These are phyloP conservation scores for Closterium sp. DNA, from an alignment of 139 green algal genomes.

Conservation along the genomic window DNA sequence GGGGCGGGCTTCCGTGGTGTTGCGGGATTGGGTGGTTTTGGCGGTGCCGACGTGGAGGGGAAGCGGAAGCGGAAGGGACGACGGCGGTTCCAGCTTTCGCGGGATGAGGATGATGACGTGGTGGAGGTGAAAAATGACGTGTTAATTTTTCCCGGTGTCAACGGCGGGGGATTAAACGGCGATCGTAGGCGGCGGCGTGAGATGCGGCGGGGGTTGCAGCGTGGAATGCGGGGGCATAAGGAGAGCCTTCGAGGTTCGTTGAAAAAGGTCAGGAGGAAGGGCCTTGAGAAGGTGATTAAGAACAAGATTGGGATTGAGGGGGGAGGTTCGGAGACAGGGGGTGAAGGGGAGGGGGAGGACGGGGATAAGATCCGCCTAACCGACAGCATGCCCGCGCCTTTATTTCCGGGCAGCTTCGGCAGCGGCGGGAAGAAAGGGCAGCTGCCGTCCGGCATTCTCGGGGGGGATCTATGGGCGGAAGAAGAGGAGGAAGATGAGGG, in stretches of 20 bases:
- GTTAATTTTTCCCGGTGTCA: not conserved
- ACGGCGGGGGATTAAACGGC: not conserved
- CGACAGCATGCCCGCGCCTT: not conserved
- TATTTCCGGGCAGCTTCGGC: not conserved
- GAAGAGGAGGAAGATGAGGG: not conserved
- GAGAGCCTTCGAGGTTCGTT: not conserved
- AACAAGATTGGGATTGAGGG: not conserved
- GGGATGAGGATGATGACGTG: not conserved
- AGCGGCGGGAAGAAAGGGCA: not conserved
- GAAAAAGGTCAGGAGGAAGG: not conserved
- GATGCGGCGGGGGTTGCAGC: not conserved
- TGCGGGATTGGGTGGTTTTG: not conserved
- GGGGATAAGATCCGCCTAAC: not conserved
- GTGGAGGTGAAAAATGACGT: not conserved
- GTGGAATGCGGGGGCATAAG: not conserved
- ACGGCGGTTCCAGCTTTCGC: not conserved
- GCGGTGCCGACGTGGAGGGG: not conserved
- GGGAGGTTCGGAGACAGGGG: not conserved
- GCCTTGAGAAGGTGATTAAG: not conserved
- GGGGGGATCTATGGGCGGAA: not conserved
- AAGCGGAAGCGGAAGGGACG: not conserved
- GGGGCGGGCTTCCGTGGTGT: not conserved
- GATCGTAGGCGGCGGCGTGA: not conserved
- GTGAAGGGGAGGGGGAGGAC: not conserved
- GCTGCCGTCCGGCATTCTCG: not conserved